Conservation (phyloP, 148 eudicot genomes). For the Pharnaceum exiguum region DNA sequence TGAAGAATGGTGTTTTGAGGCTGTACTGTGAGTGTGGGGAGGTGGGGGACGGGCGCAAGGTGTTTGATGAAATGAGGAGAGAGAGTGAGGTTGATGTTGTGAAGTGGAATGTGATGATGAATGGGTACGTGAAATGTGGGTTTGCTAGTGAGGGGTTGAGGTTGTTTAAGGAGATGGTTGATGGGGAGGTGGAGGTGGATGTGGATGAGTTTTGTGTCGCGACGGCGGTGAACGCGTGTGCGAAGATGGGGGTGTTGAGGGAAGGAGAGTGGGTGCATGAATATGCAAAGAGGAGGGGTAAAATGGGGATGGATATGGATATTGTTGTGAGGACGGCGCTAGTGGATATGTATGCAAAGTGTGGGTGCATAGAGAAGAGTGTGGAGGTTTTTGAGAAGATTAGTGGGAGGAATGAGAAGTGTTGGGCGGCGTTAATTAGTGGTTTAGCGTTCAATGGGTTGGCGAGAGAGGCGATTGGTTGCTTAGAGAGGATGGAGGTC, state of each 20-base stretch:
- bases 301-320: conserved; percentile 17
- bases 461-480: conserved; percentile 10
- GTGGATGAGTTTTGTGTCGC: conserved; percentile 22
- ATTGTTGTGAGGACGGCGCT: conserved; percentile 19
- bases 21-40: conserved; percentile 14
- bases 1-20: conserved; percentile 16
- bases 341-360: conserved; percentile 28
- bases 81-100: no score
- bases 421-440: conserved; percentile 21
- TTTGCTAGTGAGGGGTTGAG: conserved; percentile 10
- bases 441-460: conserved; percentile 18
- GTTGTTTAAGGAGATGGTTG: conserved; percentile 19
- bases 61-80: conserved; percentile 20
- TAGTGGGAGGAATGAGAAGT: conserved; percentile 13
- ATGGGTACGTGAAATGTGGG: conserved; percentile 17
- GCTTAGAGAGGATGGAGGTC: conserved; percentile 18
- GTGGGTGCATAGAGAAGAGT: conserved; percentile 25
- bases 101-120: conserved; percentile 16
- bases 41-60: conserved; percentile 18
- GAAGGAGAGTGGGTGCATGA: conserved; percentile 18
- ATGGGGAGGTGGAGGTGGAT: conserved; percentile 4
- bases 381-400: conserved; percentile 15
- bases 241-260: conserved; percentile 6
- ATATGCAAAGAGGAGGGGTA: conserved; percentile 4
- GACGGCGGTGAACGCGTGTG: conserved; percentile 19